phyloP scores from a whole-genome alignment of 2,329 filamentous ascomycete species.

The Penicillium sp. region DNA sequence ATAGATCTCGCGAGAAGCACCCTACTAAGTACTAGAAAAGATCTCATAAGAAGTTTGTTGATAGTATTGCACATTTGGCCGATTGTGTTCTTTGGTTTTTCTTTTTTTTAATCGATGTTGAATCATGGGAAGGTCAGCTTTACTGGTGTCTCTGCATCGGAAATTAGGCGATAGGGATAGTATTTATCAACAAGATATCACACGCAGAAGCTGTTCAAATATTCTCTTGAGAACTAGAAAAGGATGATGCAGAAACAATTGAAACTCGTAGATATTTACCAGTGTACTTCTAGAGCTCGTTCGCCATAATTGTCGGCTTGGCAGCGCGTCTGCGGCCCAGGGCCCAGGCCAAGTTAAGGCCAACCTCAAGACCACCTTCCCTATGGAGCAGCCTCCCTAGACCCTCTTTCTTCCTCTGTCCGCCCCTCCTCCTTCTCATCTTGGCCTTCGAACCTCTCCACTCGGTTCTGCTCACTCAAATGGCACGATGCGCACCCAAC shows the following conservation, averaged over 20 bases:
- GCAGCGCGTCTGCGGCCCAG: slow-evolving; percentile 1
- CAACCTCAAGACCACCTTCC: slow-evolving; percentile 5
- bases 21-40: no score
- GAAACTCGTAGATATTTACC: no score
- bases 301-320: slow-evolving; percentile 4
- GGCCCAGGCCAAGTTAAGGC: slow-evolving; percentile 8
- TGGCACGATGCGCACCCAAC: slow-evolving; percentile 46
- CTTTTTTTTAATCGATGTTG: no score
- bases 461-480: slow-evolving; percentile 22
- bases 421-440: slow-evolving; percentile 12
- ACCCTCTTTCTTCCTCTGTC: slow-evolving; percentile 10
- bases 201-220: neutral
- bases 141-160: neutral
- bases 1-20: neutral
- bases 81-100: no score
- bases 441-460: slow-evolving; percentile 7
- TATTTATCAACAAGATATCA: neutral
- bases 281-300: no score
- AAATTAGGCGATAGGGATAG: neutral
- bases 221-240: neutral
- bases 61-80: no score
- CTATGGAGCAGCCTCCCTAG: neutral
- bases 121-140: neutral
- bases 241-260: no score
- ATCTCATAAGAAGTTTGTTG: no score